Conservation (phyloP, 1,284 basidiomycete species). For the Ganoderma sinense region DNA sequence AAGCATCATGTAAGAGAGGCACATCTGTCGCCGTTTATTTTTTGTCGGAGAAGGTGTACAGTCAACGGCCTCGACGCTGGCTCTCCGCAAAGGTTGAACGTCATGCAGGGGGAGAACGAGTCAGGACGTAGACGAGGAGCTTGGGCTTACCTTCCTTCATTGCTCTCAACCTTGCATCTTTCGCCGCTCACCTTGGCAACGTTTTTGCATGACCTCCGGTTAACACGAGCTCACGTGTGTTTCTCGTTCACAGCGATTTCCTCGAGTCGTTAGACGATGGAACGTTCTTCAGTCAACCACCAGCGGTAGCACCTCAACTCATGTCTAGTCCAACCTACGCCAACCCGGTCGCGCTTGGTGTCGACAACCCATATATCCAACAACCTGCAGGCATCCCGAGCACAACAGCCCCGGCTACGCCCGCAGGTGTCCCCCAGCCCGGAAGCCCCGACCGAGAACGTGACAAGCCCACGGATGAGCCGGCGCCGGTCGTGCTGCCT, state of each 20-base stretch:
- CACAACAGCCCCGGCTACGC: conserved; percentile 8
- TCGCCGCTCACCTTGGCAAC: too few relatives aligned
- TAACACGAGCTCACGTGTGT: neutral
- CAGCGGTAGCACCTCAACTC: conserved; percentile 55
- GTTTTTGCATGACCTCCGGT: neutral
- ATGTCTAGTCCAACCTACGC: conserved; percentile 55
- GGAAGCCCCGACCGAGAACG: conserved; percentile 27
- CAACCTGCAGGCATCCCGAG: conserved; percentile 19
- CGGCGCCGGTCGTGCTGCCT: conserved; percentile 58
- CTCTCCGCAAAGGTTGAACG: too few relatives aligned
- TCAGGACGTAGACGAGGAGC: too few relatives aligned
- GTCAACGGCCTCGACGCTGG: too few relatives aligned
- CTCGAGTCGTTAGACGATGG: conserved; percentile 81
- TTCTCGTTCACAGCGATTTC: conserved; percentile 66
- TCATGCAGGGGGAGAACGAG: too few relatives aligned
- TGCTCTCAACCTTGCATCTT: neutral
- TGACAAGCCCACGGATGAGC: conserved; percentile 39
- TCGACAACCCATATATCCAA: conserved; percentile 39
- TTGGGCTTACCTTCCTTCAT: too few relatives aligned
- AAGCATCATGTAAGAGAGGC: too few relatives aligned
- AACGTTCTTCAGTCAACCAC: conserved; percentile 68
- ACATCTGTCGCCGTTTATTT: too few relatives aligned
- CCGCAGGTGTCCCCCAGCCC: conserved; percentile 23
- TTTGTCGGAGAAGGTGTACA: too few relatives aligned
- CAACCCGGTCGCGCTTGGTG: conserved; percentile 36